Conservation (phyloP, 2,329 filamentous ascomycete genomes). For the Trichoderma harzianum region DNA sequence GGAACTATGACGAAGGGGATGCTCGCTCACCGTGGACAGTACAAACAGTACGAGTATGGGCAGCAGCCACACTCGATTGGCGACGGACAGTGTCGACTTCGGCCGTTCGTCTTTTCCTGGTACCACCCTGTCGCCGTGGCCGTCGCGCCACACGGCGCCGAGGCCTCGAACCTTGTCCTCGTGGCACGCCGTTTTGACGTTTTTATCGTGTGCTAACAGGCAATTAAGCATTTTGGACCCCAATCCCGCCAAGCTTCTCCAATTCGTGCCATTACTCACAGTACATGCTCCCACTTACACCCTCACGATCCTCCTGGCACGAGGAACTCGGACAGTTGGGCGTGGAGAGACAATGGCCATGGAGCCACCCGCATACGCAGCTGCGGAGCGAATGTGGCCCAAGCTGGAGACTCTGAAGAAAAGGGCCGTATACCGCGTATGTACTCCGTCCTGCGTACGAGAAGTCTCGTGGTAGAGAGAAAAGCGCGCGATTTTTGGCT, state of each 20-base stretch:
- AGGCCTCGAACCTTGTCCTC: slow-evolving; percentile 14
- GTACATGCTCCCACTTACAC: slow-evolving; percentile 8
- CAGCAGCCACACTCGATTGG: slow-evolving; percentile 7
- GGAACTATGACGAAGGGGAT: neutral
- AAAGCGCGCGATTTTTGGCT: slow-evolving; percentile 17
- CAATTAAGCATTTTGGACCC: slow-evolving; percentile 5
- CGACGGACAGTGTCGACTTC: neutral
- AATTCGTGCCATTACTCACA: slow-evolving; percentile 4
- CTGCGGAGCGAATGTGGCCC: slow-evolving; percentile 17
- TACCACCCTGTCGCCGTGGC: neutral
- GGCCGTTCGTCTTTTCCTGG: neutral
- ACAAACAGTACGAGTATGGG: neutral
- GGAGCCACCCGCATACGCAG: slow-evolving; percentile 6
- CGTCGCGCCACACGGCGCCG: slow-evolving; percentile 16
- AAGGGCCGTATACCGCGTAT: slow-evolving; percentile 16
- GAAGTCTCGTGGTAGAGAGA: neutral
- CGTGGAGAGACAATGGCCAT: slow-evolving; percentile 6
- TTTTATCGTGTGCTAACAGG: neutral
- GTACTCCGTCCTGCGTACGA: neutral
- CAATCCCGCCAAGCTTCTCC: neutral
- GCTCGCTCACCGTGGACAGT: slow-evolving; percentile 9
- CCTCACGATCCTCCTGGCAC: neutral
- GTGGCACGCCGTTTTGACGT: slow-evolving; percentile 16
- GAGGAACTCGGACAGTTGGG: neutral
- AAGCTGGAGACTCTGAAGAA: slow-evolving; percentile 10